These are phyloP conservation scores for Dillenia suffruticosa DNA, from an alignment of 164 flowering plant genomes.

Conservation along the genomic window DNA sequence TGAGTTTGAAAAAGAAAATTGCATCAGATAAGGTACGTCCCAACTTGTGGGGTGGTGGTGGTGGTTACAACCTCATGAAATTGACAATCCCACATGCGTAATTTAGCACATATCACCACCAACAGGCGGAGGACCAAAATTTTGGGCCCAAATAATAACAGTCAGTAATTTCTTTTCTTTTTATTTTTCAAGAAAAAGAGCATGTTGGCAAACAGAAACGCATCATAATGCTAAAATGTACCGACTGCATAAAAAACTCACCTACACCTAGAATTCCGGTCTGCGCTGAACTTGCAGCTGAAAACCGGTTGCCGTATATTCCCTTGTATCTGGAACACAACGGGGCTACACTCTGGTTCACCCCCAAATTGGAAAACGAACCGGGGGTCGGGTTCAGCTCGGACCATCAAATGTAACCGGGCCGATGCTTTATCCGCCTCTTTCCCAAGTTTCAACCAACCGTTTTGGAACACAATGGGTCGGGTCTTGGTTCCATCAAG, in stretches of 20 bases:
- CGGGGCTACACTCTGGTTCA: constrained; percentile 97
- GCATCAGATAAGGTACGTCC: no score
- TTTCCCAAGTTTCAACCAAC: constrained; percentile 71
- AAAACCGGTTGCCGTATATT: constrained; percentile 88
- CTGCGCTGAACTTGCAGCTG: constrained; percentile 91
- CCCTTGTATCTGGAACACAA: constrained; percentile 85
- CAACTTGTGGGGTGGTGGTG: no score
- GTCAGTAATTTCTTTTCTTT: no score
- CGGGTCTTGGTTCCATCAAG: constrained; percentile 29
- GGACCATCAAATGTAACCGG: constrained; percentile 56
- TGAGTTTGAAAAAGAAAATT: no score
- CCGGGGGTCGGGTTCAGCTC: constrained; percentile 87
- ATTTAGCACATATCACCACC: no score
- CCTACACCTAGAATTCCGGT: constrained; percentile 74
- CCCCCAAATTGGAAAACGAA: constrained; percentile 95
- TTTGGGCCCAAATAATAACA: no score
- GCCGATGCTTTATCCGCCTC: constrained; percentile 40
- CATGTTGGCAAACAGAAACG: background rate
- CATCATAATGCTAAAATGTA: constrained; percentile 2
- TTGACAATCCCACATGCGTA: no score
- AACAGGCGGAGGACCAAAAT: no score
- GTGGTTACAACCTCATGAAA: no score
- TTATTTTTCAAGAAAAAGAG: background rate
- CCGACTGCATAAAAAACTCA: constrained; percentile 19
- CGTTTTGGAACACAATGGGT: constrained; percentile 52